Conservation (phyloP, 192 early-diverging fungal species). For the Gamsiella multidivaricata region DNA sequence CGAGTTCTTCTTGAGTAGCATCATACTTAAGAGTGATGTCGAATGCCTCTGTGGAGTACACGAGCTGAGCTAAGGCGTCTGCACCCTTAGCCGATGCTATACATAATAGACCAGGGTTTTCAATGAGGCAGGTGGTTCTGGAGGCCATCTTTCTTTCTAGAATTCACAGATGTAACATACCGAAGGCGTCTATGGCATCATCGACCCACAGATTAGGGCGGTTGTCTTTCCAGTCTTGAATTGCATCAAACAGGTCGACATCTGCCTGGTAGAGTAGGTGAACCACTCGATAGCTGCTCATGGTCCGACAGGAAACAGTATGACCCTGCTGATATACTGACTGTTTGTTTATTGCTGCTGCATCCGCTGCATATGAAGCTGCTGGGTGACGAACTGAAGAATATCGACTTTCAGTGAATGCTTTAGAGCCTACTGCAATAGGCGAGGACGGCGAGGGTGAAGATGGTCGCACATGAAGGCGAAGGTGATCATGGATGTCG, state of each 20-base stretch:
- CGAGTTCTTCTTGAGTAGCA: conserved; percentile 15
- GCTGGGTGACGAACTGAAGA: conserved; percentile 20
- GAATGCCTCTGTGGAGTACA: conserved; percentile 48
- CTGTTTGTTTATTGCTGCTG: conserved; percentile 4
- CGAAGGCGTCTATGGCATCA: conserved; percentile 47
- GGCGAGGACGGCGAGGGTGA: conserved; percentile 12
- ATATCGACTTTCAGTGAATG: conserved; percentile 2
- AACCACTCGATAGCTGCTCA: conserved; percentile 44
- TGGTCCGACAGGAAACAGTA: conserved; percentile 18
- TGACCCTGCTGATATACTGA: conserved; percentile 12
- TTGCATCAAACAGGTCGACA: conserved; percentile 42
- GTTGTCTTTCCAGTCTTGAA: conserved; percentile 32
- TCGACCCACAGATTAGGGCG: conserved; percentile 30
- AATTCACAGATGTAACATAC: conserved; percentile 11
- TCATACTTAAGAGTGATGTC: conserved; percentile 38
- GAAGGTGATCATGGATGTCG: too few relatives aligned
- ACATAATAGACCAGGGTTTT: too few relatives aligned
- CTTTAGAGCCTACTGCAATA: conserved; percentile 8
- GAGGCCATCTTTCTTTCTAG: too few relatives aligned
- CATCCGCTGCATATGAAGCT: not conserved
- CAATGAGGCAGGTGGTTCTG: too few relatives aligned
- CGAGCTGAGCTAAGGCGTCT: conserved; percentile 36
- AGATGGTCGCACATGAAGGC: too few relatives aligned
- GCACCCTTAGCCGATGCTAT: conserved; percentile 24
- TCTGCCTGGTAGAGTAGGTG: conserved; percentile 32